Evolutionary conservation across 257 asterid species (phyloP).

Genomic region (Solanum chiquidenum): DNA sequence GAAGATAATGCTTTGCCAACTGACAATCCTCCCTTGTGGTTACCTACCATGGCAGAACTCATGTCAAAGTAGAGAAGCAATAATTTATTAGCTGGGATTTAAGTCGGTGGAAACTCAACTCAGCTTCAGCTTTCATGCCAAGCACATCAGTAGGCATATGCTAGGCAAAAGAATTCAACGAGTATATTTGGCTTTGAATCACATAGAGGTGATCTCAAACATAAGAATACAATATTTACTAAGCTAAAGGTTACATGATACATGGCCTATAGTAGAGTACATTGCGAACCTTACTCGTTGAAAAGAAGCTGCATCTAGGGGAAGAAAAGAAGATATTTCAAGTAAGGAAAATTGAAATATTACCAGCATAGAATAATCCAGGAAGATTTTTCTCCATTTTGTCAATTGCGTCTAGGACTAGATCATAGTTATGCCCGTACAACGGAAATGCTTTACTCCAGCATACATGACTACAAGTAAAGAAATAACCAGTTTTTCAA

Average conservation of each 20-base stretch:
- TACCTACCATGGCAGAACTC: constrained; percentile 38
- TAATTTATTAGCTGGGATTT: neutral
- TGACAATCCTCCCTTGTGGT: constrained; percentile 87
- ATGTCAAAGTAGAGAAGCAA: neutral
- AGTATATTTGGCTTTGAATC: neutral
- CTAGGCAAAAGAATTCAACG: neutral
- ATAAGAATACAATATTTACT: neutral
- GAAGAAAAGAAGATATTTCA: neutral
- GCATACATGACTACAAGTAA: constrained; percentile 57
- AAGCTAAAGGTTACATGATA: neutral
- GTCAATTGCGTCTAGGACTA: constrained; percentile 59
- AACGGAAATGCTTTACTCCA: constrained; percentile 90
- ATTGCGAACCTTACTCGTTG: neutral
- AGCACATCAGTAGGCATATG: neutral
- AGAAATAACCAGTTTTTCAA: constrained; percentile 4
- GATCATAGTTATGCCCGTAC: constrained; percentile 56
- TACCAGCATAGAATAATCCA: constrained; percentile 87
- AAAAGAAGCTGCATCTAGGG: neutral
- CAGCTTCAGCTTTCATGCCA: neutral
- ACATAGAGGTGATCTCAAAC: neutral
- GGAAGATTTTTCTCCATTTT: constrained; percentile 79
- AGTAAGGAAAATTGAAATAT: neutral
- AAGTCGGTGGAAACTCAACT: neutral
- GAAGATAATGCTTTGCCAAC: constrained; percentile 86
- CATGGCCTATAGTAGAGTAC: neutral